A percentile compares a stretch with the other conserved stretches of the same genome.
These are phyloP conservation scores for Musa acuminata DNA, from an alignment of 176 grass and related monocot species.

Conservation along the genomic window DNA sequence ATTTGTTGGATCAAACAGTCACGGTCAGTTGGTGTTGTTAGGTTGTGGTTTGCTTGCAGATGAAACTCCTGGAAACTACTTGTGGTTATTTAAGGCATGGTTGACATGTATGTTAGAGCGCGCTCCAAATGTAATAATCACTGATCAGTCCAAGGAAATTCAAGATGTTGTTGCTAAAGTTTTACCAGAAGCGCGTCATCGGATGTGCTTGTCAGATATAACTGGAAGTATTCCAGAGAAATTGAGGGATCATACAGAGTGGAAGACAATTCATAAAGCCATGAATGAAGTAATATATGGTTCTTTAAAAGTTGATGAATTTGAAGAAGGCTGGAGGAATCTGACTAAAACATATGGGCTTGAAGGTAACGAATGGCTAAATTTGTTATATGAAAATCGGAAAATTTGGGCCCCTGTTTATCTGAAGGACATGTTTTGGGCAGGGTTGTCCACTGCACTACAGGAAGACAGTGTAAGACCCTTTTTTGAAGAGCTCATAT, in stretches of 20 bases:
- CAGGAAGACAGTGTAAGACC: conserved; percentile 27
- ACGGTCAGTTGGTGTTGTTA: conserved; percentile 59
- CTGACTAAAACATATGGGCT: conserved; percentile 36
- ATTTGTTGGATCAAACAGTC: conserved; percentile 57
- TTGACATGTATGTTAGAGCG: conserved; percentile 49
- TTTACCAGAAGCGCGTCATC: conserved; percentile 47
- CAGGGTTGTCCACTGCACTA: conserved; percentile 41
- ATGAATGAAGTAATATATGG: conserved; percentile 39
- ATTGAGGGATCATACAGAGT: conserved; percentile 30
- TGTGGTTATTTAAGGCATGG: conserved; percentile 67
- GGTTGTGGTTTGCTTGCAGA: conserved; percentile 70
- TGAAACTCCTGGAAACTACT: conserved; percentile 61
- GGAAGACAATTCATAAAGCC: conserved; percentile 33
- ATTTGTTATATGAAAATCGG: conserved; percentile 53
- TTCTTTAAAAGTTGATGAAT: conserved; percentile 48
- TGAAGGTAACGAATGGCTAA: conserved; percentile 50
- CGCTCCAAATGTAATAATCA: conserved; percentile 47
- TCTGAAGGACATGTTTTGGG: conserved; percentile 60
- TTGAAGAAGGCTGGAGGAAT: conserved; percentile 56
- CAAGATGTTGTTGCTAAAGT: conserved; percentile 41
- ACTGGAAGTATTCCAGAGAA: conserved; percentile 43
- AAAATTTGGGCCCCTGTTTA: conserved; percentile 61
- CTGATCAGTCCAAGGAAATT: conserved; percentile 42
- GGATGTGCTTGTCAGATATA: conserved; percentile 48
- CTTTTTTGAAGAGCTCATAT: conserved; percentile 49